Conservation (phyloP, 306 rosid species). For the Castanospermum australe region DNA sequence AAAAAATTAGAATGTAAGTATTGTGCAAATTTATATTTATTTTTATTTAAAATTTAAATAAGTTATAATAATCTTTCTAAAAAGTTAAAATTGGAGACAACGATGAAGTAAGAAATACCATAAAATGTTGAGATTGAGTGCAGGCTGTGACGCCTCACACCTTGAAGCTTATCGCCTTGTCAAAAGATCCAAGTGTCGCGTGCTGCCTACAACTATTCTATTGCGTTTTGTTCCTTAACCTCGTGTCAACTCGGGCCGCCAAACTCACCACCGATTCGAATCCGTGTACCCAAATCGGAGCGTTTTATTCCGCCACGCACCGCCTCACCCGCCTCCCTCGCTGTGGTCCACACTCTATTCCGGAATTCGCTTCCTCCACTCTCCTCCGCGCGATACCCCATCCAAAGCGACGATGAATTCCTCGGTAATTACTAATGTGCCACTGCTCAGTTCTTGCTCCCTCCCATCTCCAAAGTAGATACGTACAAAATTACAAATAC, state of each 20-base stretch:
- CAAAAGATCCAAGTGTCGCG: neutral
- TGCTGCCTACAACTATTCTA: too few species aligned
- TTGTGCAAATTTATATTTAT: too few species aligned
- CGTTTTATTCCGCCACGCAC: neutral
- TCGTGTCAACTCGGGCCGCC: neutral
- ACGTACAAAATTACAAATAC: too few species aligned
- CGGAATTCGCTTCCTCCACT: too few species aligned
- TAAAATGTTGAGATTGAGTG: too few species aligned
- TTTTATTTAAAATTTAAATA: too few species aligned
- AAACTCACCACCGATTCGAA: neutral
- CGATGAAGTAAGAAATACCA: too few species aligned
- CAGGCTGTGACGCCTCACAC: neutral
- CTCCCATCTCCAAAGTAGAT: too few species aligned
- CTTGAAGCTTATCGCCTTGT: conserved; percentile 14
- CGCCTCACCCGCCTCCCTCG: neutral
- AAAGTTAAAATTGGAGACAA: too few species aligned
- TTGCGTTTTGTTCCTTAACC: neutral
- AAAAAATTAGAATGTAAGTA: too few species aligned
- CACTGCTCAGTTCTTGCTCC: neutral
- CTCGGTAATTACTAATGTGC: conserved; percentile 51
- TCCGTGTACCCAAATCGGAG: neutral
- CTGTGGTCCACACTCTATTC: neutral
- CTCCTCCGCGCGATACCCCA: neutral
- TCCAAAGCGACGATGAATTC: conserved; percentile 40
- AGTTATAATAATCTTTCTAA: too few species aligned